A percentile compares a stretch with the other conserved stretches of the same genome.
These are phyloP conservation scores for rapeseed (Brassica napus) DNA, from an alignment of 345 rosid genomes.

Conservation along the genomic window DNA sequence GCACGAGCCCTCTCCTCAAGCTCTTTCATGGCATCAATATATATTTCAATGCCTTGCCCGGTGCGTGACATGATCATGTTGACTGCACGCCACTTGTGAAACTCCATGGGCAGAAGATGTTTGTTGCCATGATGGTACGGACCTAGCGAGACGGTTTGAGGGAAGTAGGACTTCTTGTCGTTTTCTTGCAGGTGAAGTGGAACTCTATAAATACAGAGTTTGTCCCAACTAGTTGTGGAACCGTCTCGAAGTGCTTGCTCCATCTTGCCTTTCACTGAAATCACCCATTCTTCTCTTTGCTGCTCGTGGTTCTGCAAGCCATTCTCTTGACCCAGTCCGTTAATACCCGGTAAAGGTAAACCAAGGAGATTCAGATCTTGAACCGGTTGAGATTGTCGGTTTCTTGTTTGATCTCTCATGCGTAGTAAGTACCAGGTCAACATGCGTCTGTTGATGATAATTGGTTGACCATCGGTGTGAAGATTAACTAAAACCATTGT, in stretches of 20 bases:
- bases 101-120: slow-evolving; percentile 64
- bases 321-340: slow-evolving; percentile 9
- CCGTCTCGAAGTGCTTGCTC: slow-evolving; percentile 55
- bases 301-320: not conserved
- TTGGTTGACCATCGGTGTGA: slow-evolving; percentile 26
- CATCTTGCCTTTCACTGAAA: slow-evolving; percentile 63
- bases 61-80: slow-evolving; percentile 54
- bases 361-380: not conserved
- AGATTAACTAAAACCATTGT: slow-evolving; percentile 34
- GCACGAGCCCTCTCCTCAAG: slow-evolving; percentile 64
- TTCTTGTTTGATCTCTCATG: slow-evolving; percentile 13
- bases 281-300: slow-evolving; percentile 47
- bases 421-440: slow-evolving; percentile 38
- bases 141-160: slow-evolving; percentile 72
- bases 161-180: slow-evolving; percentile 66
- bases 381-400: slow-evolving; percentile 14
- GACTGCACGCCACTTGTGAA: slow-evolving; percentile 76
- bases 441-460: slow-evolving; percentile 30
- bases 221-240: slow-evolving; percentile 53
- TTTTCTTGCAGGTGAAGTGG: slow-evolving; percentile 40
- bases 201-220: slow-evolving; percentile 32
- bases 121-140: slow-evolving; percentile 72
- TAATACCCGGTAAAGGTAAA: slow-evolving; percentile 6
- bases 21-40: slow-evolving; percentile 55
- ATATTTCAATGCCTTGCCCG: slow-evolving; percentile 50